A percentile compares a stretch with the other conserved stretches of the same genome.
Conservation (phyloP, 2,329 filamentous ascomycete genomes). For the Xylaria sp. region DNA sequence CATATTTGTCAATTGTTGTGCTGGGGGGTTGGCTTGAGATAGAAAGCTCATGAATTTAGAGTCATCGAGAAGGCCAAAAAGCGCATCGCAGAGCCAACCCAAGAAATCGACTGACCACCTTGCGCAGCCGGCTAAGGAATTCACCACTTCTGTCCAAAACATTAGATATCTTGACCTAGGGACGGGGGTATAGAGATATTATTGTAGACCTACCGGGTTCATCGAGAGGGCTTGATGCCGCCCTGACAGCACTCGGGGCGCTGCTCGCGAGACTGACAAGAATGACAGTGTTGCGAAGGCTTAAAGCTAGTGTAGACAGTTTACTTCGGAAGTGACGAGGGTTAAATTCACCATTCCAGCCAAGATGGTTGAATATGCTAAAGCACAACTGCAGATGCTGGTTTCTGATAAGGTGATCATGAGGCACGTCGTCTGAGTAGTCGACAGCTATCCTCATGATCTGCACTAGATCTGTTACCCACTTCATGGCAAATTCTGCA, state of each 20-base stretch:
- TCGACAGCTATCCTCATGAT: conserved; percentile 81
- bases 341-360: conserved; percentile 72
- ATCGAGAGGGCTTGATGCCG: conserved; percentile 69
- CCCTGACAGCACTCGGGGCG: conserved; percentile 63
- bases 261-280: conserved; percentile 73
- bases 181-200: conserved; percentile 10
- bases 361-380: conserved; percentile 81
- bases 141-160: conserved; percentile 70
- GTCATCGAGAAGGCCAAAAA: conserved; percentile 67
- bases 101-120: conserved; percentile 82
- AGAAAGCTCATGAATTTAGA: conserved; percentile 63
- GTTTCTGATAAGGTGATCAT: conserved; percentile 79
- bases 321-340: conserved; percentile 75
- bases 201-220: conserved; percentile 64
- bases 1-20: conserved; percentile 59
- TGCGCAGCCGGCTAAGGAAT: conserved; percentile 77
- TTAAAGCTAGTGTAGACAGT: conserved; percentile 78
- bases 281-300: conserved; percentile 77
- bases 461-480: conserved; percentile 74
- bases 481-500: conserved; percentile 69
- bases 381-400: conserved; percentile 78
- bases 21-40: conserved; percentile 48
- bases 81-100: conserved; percentile 68
- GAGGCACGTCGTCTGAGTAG: conserved; percentile 79
- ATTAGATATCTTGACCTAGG: conserved; percentile 32